Base-by-base conservation (phyloP, 345 rosid species). In the Lepidium sativum region DNA sequence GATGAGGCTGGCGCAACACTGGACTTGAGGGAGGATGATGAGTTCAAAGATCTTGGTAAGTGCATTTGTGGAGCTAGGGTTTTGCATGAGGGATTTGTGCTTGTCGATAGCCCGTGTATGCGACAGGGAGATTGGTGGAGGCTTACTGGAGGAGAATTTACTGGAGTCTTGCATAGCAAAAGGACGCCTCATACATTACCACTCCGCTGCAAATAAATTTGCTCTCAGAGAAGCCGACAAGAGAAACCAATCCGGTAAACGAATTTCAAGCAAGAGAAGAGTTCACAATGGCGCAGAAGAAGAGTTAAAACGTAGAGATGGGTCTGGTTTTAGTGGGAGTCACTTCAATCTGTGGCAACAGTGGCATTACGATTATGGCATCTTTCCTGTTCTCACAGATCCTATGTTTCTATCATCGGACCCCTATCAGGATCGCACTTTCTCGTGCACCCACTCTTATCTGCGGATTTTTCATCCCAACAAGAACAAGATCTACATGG, bases 291-390 rank as follows among this genome's bases (percentile, higher is more conserved):
- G 57, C 16, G 18, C 49, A 43, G 65, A 35, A 54, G 58, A 44
- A 29, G 68, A 73, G 68, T 27, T 56, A 37, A 72, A 25, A 2
- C 44, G 14, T 48, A 67, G 31, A n/a, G 65, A 66, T 66, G 56
- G 44, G 17, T n/a, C 37, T 25, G 65, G 47, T 50, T 61, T 75
- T 70, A 79, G 49, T 61, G 80, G 72, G 54, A 59, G 55, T 58
- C 38, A 21, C 69, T 54, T 73, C 66, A 65, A 67, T 54, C 73
- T 88, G 5, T 90, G 99, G 97, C 97, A 94, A 80, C 90, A 84
- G 54, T 90, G 99, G 97, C 99, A 90, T 77, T 90, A 82, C 74
- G 99, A 90, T 73, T 90, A 86, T 59, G 92, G 96, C 32, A 75
- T 90, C 72, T 86, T 90, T 74, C 90, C 97, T 15, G 65, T 90